Evolutionary conservation across 2,329 filamentous ascomycete species (phyloP), one percentile per base, ranked within the genome.

Genomic region (Penicillium sp.): DNA sequence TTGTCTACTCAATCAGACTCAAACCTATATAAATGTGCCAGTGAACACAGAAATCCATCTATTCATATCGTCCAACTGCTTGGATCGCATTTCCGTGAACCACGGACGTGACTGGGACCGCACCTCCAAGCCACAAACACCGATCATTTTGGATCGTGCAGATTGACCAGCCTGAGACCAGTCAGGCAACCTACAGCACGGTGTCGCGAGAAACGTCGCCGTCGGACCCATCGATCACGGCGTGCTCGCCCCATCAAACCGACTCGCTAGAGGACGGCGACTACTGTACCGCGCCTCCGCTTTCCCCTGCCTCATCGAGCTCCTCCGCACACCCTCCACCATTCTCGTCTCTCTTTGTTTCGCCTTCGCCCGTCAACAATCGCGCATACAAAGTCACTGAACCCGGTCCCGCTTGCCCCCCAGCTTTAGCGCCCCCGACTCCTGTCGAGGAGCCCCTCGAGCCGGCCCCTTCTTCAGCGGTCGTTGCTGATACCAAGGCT

Each of bases 401-500:
- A 60, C 75, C 77, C 44, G 74, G 75, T 64, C 76, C 78, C 62
- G 71, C 76, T 56, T 72, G 69, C 38, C 66, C 80, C 56, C 78
- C 81, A 56, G 77, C 79, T 24, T 80, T 82, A 64, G 78, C 80
- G 60, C 75, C 82, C 46, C 77, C 79, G 55, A 78, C 82, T 47
- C 78, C 79, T 49, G 77, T 79, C 55, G 75, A 79, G 60, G 79
- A 81, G 64, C 71, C 74, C 63, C 75, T 78, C 55, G 77, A 79
- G 40, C 61, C 73, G 54, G 67, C 74, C 54, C 68, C 72, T 49
- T 71, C 71, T 56, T 79, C 80, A 52, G 79, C 80, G 32, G 78
- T 82, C 63, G 77, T 83, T 66, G 85, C 86, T 62, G 91, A 95
- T 71, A 93, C 91, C 69, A 95, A 96, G 77, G 86, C 88, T 67